Base-by-base conservation (phyloP, 495 filamentous ascomycete species). In the Trichoderma gamsii region DNA sequence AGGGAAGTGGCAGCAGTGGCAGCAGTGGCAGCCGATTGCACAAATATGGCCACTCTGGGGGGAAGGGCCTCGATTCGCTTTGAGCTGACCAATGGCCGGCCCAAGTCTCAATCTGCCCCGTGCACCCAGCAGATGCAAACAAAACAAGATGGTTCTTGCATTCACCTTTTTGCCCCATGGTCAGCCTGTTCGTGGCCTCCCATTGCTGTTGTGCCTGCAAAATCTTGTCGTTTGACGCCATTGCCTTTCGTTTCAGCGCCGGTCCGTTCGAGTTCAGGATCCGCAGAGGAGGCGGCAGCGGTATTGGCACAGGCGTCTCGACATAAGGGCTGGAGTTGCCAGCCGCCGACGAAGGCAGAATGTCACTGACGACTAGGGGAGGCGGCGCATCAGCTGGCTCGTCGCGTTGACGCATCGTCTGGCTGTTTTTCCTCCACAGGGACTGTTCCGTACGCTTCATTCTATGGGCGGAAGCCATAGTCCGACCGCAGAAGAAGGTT, bases 271-370 rank as follows among this genome's bases (percentile, higher is more conserved):
- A 21, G 8, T 18, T 52, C 8, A 21, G 18, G n/a, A n/a, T 52
- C 1, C 18, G 49, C 49, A 52, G 16, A 52, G 35, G 35, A 9
- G 49, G 18, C 6, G 49, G 18, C n/a, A 23, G 16, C 1, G 49
- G 49, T 11, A 52, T 18, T 21, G 49, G 49, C 49, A 52, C 49
- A 23, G 49, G 49, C 49, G 49, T 52, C 49, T 52, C 49, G 49
- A 52, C 18, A 23, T 18, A n/a, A 11, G 21, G 21, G 9, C 1
- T 7, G 5, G 49, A 21, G 21, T 25, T 11, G 49, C 49, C 8
- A 11, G 4, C 49, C n/a, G 49, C 49, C 21, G 49, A 18, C n/a
- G 56, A 25, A 7, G 49, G 49, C 5, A 61, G 13, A 18, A 61
- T 61, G 35, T 61, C 56, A 25, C 25, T 61, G 56, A 61, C 56